Percentiles rank a stretch among this genome's conserved stretches.
Evolutionary conservation across 352 stramenopile genomes (phyloP).

Genomic region (Globisporangium orthogonon): DNA sequence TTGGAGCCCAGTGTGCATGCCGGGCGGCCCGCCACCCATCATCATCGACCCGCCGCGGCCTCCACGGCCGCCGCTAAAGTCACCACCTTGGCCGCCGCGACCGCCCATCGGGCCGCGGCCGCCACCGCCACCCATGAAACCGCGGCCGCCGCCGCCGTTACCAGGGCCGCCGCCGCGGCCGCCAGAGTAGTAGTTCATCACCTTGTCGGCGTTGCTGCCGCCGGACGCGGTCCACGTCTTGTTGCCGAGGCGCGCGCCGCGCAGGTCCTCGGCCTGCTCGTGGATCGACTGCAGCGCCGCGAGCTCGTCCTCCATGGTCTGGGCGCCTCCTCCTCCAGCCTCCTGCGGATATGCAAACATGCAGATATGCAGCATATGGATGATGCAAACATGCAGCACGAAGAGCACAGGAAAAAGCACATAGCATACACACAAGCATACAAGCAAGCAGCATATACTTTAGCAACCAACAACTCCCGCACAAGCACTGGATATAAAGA

Average conservation of each 20-base stretch:
- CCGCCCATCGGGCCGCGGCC: slow-evolving; percentile 35
- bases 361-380: slow-evolving; percentile 5
- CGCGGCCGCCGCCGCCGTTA: slow-evolving; percentile 10
- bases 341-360: slow-evolving; percentile 1
- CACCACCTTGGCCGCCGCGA: slow-evolving; percentile 23
- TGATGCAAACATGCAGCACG: slow-evolving; percentile 8
- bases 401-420: background rate
- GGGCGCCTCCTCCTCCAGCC: slow-evolving; percentile 27
- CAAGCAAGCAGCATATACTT: slow-evolving; percentile 3
- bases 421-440: slow-evolving; percentile 9
- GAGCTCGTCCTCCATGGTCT: slow-evolving; percentile 83
- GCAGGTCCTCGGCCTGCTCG: slow-evolving; percentile 79
- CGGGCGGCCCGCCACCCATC: slow-evolving; percentile 20
- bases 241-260: slow-evolving; percentile 68
- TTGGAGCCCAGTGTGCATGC: slow-evolving; percentile 4
- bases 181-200: slow-evolving; percentile 71
- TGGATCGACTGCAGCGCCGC: slow-evolving; percentile 80
- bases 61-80: slow-evolving; percentile 25
- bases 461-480: background rate
- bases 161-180: slow-evolving; percentile 21
- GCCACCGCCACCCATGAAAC: slow-evolving; percentile 18
- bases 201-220: slow-evolving; percentile 73
- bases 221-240: slow-evolving; percentile 77
- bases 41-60: slow-evolving; percentile 30
- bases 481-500: slow-evolving; percentile 7